Evolutionary conservation across 78 protist genomes (phyloP).

Genomic region (Paratrimastix pyriformis): DNA sequence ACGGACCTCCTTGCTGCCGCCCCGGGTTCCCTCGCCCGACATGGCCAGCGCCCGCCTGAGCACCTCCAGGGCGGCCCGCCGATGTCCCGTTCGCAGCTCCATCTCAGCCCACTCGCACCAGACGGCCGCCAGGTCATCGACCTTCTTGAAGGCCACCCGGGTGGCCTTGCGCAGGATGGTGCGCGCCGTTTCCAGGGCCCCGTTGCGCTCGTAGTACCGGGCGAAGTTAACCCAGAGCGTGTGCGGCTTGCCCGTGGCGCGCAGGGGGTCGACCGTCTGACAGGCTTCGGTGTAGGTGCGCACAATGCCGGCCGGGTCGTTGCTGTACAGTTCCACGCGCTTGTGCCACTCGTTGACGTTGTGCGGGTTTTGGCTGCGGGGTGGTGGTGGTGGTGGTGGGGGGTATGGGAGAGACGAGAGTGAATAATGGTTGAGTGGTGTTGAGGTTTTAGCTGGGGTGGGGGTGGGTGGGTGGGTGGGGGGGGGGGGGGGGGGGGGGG

Average conservation of each 20-base stretch:
- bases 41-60: neutral
- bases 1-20: too few species aligned
- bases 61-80: conserved; percentile 32
- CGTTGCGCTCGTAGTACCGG: conserved; percentile 28
- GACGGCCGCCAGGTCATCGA: conserved; percentile 74
- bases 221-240: conserved; percentile 38
- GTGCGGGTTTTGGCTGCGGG: conserved; percentile 29
- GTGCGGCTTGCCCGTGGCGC: neutral
- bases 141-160: conserved; percentile 21
- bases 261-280: conserved; percentile 50
- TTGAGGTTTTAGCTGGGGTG: too few species aligned
- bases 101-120: conserved; percentile 81
- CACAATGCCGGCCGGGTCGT: conserved; percentile 27
- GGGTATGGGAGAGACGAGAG: too few species aligned
- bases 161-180: conserved; percentile 54
- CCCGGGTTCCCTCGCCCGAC: too few species aligned
- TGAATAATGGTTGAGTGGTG: too few species aligned
- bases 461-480: too few species aligned
- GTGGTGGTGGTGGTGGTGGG: conserved; percentile 93
- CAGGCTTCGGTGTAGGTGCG: conserved; percentile 55
- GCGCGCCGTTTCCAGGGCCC: conserved; percentile 55
- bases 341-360: conserved; percentile 91
- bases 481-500: too few species aligned
- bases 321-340: conserved; percentile 56
- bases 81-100: conserved; percentile 9